A percentile compares a stretch with the other conserved stretches of the same genome.
These are phyloP conservation scores for Coelastrella sp. DNA, from an alignment of 139 green algal species.

Conservation along the genomic window DNA sequence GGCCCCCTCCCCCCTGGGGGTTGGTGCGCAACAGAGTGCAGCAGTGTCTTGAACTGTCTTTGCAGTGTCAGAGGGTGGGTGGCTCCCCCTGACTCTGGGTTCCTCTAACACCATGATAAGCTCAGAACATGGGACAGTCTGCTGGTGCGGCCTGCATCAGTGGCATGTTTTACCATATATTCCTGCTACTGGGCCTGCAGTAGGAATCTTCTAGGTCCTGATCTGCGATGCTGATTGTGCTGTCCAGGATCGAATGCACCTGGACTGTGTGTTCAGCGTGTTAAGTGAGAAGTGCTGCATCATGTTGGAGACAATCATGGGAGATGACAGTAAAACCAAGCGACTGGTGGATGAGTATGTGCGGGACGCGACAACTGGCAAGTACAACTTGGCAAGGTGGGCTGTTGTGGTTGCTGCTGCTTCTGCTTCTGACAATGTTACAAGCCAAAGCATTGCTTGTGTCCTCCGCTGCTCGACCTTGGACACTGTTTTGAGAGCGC, in stretches of 20 bases:
- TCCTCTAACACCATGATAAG: too few relatives aligned
- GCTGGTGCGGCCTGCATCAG: too few relatives aligned
- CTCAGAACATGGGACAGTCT: too few relatives aligned
- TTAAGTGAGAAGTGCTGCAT: conserved; percentile 86
- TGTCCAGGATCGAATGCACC: conserved; percentile 95
- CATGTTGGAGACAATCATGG: conserved; percentile 94
- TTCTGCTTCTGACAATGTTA: background rate
- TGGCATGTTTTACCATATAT: background rate
- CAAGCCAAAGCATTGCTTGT: background rate
- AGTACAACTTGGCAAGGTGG: conserved; percentile 64
- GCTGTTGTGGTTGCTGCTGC: background rate
- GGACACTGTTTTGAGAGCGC: background rate
- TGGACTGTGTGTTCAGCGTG: conserved; percentile 96
- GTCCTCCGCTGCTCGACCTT: too few relatives aligned
- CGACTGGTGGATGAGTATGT: conserved; percentile 84
- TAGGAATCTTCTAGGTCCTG: background rate
- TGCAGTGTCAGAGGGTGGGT: too few relatives aligned
- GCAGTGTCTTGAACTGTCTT: background rate
- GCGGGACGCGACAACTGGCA: conserved; percentile 52
- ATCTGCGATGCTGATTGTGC: background rate
- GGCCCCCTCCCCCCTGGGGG: too few relatives aligned
- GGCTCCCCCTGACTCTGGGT: too few relatives aligned
- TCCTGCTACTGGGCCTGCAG: background rate
- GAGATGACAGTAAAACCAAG: conserved; percentile 69
- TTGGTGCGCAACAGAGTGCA: background rate